These are phyloP conservation scores for Dovyalis caffra DNA, from an alignment of 345 rosid species.

Conservation along the genomic window DNA sequence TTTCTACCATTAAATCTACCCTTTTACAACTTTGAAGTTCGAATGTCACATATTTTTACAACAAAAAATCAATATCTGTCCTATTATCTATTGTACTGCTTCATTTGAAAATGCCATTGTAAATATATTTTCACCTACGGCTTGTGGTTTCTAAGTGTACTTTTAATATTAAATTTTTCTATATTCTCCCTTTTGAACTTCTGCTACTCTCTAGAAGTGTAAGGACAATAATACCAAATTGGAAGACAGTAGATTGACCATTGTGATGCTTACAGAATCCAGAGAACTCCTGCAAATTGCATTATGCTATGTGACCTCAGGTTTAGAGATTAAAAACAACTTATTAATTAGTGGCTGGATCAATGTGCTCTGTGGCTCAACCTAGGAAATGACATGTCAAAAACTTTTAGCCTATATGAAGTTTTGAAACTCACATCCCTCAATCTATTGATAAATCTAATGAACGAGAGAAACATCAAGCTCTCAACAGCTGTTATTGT, in stretches of 20 bases:
- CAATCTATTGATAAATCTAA: not conserved
- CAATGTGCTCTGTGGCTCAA: not conserved
- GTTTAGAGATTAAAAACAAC: not conserved
- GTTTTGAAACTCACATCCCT: not conserved
- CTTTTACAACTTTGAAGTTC: too few species aligned
- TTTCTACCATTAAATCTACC: too few species aligned
- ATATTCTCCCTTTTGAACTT: not conserved
- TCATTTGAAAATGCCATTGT: not conserved
- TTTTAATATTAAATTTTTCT: not conserved
- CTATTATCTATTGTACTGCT: not conserved
- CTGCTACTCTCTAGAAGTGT: not conserved
- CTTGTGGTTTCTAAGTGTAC: not conserved
- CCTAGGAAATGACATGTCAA: not conserved
- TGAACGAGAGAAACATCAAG: not conserved
- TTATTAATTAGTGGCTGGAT: not conserved
- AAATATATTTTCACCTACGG: too few species aligned
- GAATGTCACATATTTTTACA: too few species aligned
- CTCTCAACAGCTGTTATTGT: not conserved
- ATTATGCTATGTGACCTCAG: not conserved
- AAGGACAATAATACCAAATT: not conserved
- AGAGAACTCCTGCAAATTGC: not conserved
- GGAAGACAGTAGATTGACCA: not conserved
- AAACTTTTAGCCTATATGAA: not conserved
- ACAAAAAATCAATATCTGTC: too few species aligned
- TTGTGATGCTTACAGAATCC: not conserved